A percentile compares a stretch with the other conserved stretches of the same genome.
Conservation (phyloP, 768 basidiomycete species). For the Xerocomellus amylosporus region DNA sequence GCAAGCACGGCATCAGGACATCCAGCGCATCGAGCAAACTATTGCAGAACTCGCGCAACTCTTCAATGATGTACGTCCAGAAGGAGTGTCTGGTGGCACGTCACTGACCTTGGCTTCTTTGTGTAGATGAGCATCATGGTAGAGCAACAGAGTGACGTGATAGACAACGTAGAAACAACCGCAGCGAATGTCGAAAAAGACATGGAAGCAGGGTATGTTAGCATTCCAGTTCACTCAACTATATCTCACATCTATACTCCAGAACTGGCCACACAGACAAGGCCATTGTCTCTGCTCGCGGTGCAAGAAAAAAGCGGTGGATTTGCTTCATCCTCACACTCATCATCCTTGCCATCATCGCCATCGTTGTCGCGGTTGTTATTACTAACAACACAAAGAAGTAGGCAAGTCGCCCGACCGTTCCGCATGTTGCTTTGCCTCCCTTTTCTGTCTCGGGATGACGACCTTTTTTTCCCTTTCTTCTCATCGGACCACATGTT, state of each 20-base stretch:
- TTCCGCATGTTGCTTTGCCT: not conserved
- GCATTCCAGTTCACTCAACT: not conserved
- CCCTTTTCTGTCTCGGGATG: not conserved
- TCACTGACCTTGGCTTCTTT: conserved; percentile 4
- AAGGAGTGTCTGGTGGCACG: not conserved
- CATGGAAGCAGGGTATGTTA: conserved; percentile 74
- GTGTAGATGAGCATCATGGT: conserved; percentile 89
- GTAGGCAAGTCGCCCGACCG: conserved; percentile 2
- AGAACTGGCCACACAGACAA: conserved; percentile 83
- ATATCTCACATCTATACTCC: conserved; percentile 4
- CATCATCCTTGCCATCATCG: conserved; percentile 64
- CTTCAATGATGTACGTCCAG: conserved; percentile 80
- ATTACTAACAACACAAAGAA: conserved; percentile 46
- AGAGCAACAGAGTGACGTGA: conserved; percentile 89
- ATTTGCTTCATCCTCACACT: conserved; percentile 84
- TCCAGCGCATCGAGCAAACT: conserved; percentile 92
- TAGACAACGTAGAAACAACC: conserved; percentile 77
- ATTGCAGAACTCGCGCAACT: conserved; percentile 90
- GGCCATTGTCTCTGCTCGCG: conserved; percentile 81
- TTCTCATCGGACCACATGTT: conserved; percentile 12
- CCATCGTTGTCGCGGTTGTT: conserved; percentile 59
- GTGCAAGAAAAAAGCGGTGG: conserved; percentile 95
- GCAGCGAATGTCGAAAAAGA: conserved; percentile 77
- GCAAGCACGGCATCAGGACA: conserved; percentile 95
- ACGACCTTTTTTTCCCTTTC: not conserved